Evolutionary conservation across 176 grass and related monocot species (phyloP), one percentile per base, ranked within the genome.

Genomic region (Phyllostachys edulis): DNA sequence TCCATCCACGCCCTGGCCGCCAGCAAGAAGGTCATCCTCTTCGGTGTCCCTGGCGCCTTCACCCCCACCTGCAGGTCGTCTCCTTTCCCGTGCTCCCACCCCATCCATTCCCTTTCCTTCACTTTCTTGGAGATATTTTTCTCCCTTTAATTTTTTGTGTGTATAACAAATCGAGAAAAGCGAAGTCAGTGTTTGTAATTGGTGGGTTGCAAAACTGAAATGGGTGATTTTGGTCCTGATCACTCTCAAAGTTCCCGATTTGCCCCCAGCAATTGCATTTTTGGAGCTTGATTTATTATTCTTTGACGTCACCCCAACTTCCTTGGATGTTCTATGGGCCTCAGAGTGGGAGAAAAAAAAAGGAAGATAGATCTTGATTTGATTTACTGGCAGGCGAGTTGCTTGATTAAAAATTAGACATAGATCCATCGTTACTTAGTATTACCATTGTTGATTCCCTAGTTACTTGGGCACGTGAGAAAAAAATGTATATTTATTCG

Each of bases 1-100:
- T 90, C 89, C 57, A n/a, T 98, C 77, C 91, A 90, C 82, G 64
- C 65, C 67, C 86, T 98, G 18, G 85, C 91, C 74, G 88, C 93
- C 87, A 88, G 89, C 80, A 98, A 98, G 88, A 98, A 96, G 89
- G 89, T 98, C 87, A 84, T 98, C 63, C 83, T 98, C 69, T 92
- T 98, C 77, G 96, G 96, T 52, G 96, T 98, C 26, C 96, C 96
- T 9, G 96, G 96, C 9, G 96, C 96, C 71, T 98, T 98, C 89
- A 98, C 96, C 60, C 96, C 96, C 26, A 98, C 96, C 68, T 98
- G 96, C 93, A 98, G 96, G 93, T 95, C 18, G 24, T 15, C 40
- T 5, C 24, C 8, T 50, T 5, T 14, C 34, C 39, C 12, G 2
- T 6, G 13, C 38, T 55, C 26, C 5, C 38, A 9, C 39, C 23